These are phyloP conservation scores for Cordyceps cateniannulata DNA, from an alignment of 2,329 filamentous ascomycete species.

Conservation along the genomic window DNA sequence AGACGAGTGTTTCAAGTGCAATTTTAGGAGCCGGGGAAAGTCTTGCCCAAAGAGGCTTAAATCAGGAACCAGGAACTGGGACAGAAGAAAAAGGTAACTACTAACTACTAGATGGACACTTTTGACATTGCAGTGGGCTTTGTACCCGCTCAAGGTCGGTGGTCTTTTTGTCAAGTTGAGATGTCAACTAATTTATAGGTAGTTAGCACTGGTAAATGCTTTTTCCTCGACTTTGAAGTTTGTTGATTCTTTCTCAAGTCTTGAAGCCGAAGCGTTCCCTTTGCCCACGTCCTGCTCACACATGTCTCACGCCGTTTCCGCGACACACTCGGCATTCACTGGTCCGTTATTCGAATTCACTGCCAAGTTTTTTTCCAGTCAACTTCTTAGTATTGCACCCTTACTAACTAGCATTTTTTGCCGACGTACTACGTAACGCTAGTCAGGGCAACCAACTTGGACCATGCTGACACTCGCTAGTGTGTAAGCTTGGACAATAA, in stretches of 20 bases:
- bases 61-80: conserved; percentile 6
- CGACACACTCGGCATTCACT: not conserved
- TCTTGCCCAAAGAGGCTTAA: conserved; percentile 11
- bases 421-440: not conserved
- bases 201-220: too few relatives aligned
- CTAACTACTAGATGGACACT: too few relatives aligned
- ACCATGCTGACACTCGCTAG: not conserved
- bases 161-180: too few relatives aligned
- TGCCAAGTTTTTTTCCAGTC: conserved; percentile 4
- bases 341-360: not conserved
- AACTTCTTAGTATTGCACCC: conserved; percentile 1
- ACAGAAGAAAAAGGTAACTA: too few relatives aligned
- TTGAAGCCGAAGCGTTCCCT: too few relatives aligned
- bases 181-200: too few relatives aligned
- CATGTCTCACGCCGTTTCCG: not conserved
- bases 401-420: not conserved
- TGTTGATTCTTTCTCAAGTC: too few relatives aligned
- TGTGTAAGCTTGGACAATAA: conserved; percentile 2
- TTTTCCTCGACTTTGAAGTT: too few relatives aligned
- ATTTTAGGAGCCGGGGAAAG: conserved; percentile 13
- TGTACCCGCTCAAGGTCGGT: not conserved
- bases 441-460: conserved; percentile 3
- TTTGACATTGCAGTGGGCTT: too few relatives aligned
- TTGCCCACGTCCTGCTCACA: too few relatives aligned
- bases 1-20: conserved; percentile 13